Conservation (phyloP, 164 flowering plant genomes). For the Vitis amurensis region DNA sequence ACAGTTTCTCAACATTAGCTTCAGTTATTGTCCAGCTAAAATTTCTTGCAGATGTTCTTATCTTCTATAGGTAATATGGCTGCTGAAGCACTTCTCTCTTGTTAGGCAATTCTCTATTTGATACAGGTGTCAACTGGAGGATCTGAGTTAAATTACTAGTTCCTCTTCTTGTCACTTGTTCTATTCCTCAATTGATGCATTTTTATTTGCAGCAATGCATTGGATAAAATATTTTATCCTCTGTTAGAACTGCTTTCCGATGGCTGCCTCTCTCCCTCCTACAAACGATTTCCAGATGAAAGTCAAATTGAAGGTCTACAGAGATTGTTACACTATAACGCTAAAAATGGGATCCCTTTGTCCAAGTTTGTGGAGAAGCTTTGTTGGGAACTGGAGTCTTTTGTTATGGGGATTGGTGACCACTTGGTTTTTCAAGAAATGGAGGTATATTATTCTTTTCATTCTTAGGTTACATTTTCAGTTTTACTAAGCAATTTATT, state of each 20-base stretch:
- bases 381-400: constrained; percentile 47
- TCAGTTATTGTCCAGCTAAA: constrained; percentile 47
- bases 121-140: constrained; percentile 7
- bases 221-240: constrained; percentile 57
- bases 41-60: constrained; percentile 61
- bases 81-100: constrained; percentile 9
- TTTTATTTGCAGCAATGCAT: constrained; percentile 52
- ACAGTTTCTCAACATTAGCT: constrained; percentile 30
- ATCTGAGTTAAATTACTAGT: constrained; percentile 1
- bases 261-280: constrained; percentile 12
- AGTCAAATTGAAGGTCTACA: constrained; percentile 47
- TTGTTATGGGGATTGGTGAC: constrained; percentile 31
- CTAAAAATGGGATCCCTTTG: constrained; percentile 22
- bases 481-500: too few species aligned
- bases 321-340: constrained; percentile 34
- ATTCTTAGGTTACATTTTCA: not conserved
- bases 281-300: constrained; percentile 30
- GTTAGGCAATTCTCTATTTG: constrained; percentile 5
- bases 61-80: constrained; percentile 63
- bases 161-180: constrained; percentile 3
- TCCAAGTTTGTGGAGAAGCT: constrained; percentile 47
- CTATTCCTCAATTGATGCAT: not conserved
- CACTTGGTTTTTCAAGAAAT: constrained; percentile 59
- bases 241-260: constrained; percentile 28
- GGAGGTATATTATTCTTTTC: constrained; percentile 48